These are phyloP conservation scores for Coccomyxa subellipsoidea DNA, from an alignment of 163 green algal genomes.

Conservation along the genomic window DNA sequence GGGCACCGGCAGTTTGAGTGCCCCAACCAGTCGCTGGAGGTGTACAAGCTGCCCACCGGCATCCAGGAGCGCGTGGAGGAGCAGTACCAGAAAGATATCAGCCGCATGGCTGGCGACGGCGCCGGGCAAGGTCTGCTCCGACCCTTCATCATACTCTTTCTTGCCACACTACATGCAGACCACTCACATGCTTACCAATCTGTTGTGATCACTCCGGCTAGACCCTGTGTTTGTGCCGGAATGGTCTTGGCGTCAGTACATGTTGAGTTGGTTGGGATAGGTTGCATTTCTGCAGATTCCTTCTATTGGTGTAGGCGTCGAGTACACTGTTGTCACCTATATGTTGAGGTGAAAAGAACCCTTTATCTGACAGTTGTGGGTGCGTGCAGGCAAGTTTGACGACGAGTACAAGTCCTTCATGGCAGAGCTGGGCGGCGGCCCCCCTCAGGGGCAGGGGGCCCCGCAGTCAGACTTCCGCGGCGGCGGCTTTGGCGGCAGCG, in stretches of 20 bases:
- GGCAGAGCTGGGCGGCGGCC: constrained; percentile 63
- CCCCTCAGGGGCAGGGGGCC: not conserved
- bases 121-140: not conserved
- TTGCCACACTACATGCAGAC: not conserved
- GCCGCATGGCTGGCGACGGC: constrained; percentile 49
- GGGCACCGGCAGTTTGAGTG: constrained; percentile 74
- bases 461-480: not conserved
- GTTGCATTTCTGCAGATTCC: no score
- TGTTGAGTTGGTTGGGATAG: no score
- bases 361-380: not conserved
- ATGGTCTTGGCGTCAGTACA: no score
- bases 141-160: not conserved
- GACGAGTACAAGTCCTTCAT: constrained; percentile 95
- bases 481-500: not conserved
- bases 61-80: constrained; percentile 64
- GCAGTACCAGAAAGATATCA: constrained; percentile 83
- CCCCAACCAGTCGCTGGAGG: constrained; percentile 67
- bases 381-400: constrained; percentile 53
- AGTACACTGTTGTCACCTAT: no score
- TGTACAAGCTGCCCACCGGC: constrained; percentile 63
- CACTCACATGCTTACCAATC: not conserved
- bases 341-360: no score
- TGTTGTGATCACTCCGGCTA: not conserved
- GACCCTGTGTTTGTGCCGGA: not conserved
- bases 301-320: no score